Base-by-base conservation (phyloP, 2,329 filamentous ascomycete species). In the Aspergillus uvarum region DNA sequence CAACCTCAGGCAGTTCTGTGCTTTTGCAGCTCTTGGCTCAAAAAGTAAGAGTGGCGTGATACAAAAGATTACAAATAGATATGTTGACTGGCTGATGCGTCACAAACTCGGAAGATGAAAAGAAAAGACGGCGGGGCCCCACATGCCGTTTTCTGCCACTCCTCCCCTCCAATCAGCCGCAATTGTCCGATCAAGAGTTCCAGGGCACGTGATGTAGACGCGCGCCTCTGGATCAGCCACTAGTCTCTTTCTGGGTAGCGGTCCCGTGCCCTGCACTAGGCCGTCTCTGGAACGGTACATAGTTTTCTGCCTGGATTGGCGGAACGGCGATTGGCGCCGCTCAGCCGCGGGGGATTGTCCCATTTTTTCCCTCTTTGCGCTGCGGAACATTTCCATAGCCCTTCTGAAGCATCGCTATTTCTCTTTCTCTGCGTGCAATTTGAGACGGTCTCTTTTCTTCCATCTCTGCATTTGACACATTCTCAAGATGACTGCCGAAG, bases 401-500 rank as follows among this genome's bases (percentile, higher is more conserved):
- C 42, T 50, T 12, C 11, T 1, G n/a, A 50, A 47, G 53, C 53
- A 32, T 31, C n/a, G 16, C 42, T 29, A 5, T 51, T 56, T n/a
- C 14, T 38, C 2, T 8, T 26, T 32, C 19, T 12, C 16, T 51
- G 26, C n/a, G 22, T 22, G 3, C 21, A 22, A 3, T 22, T 22
- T 22, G 21, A 22, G 21, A 22, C 21, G 21, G 21, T 22, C 21
- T 22, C 21, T 22, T 22, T 22, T 22, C 21, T 35, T 19, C 32
- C 32, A 4, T 44, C 31, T 49, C 22, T 32, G 14, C 5, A 35
- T 51, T n/a, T 11, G 12, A 52, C 11, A 26, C 24, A 26, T 26
- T 51, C 12, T 51, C 53, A 66, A 52, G n/a, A 73, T 71, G 71
- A 54, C 66, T 60, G 71, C 72, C 8, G 72, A 72, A 42, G 69